A percentile compares a stretch with the other conserved stretches of the same genome.
Conservation (phyloP, 2,329 filamentous ascomycete species). For the Colletotrichum eremochloae region DNA sequence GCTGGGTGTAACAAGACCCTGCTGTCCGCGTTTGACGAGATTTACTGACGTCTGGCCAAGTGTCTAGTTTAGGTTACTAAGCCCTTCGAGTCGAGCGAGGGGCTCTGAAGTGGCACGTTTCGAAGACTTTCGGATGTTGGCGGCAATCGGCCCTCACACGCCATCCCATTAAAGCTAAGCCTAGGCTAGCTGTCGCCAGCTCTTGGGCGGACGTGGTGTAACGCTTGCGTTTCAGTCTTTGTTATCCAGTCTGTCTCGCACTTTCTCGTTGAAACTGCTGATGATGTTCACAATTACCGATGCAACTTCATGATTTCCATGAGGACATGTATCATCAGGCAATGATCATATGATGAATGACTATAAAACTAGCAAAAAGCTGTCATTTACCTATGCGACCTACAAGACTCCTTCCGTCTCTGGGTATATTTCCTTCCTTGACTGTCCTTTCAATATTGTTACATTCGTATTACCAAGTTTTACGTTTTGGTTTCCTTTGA, state of each 20-base stretch:
- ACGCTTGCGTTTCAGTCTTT: neutral
- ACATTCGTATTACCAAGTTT: slow-evolving; percentile 37
- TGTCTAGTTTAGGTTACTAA: slow-evolving; percentile 40
- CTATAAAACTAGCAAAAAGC: slow-evolving; percentile 9
- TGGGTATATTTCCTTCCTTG: slow-evolving; percentile 36
- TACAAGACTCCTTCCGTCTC: slow-evolving; percentile 10
- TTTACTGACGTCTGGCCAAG: slow-evolving; percentile 35
- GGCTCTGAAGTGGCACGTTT: neutral
- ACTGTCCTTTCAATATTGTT: neutral
- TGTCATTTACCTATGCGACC: neutral
- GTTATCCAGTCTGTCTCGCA: neutral
- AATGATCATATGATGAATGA: neutral
- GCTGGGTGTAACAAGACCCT: slow-evolving; percentile 36
- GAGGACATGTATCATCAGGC: too few relatives aligned
- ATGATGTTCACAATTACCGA: neutral
- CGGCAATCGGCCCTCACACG: neutral
- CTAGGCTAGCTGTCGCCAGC: neutral
- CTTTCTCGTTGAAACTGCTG: neutral
- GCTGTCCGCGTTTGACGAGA: slow-evolving; percentile 1
- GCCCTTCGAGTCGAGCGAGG: neutral
- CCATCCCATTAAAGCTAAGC: neutral
- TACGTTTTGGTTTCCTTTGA: slow-evolving; percentile 26
- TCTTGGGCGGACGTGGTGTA: too few relatives aligned
- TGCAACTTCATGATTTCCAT: neutral
- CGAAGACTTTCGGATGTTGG: too few relatives aligned